Evolutionary conservation across 352 stramenopile genomes (phyloP).

Genomic region (Phytophthora melonis): DNA sequence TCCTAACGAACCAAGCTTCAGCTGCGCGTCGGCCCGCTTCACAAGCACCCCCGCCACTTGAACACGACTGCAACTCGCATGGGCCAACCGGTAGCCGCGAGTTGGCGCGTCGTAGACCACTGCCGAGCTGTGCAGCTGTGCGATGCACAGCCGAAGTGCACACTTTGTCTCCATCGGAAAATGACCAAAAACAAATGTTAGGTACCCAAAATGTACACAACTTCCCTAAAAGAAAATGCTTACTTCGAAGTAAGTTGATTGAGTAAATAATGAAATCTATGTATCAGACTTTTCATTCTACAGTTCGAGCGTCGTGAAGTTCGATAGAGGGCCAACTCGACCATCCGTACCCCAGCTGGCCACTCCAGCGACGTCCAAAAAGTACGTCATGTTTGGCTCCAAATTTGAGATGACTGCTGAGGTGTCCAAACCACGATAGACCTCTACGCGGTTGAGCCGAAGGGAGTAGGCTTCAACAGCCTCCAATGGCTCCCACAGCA

Average conservation of each 20-base stretch:
- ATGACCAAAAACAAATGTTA: background rate
- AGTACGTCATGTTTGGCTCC: conserved; percentile 78
- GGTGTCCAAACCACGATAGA: conserved; percentile 66
- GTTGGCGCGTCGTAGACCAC: conserved; percentile 29
- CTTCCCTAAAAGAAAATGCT: too few species aligned
- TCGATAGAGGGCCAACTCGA: conserved; percentile 55
- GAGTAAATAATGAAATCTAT: background rate
- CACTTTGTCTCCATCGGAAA: conserved; percentile 32
- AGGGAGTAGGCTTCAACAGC: conserved; percentile 77
- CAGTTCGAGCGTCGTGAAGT: conserved; percentile 68
- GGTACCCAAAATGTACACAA: too few species aligned
- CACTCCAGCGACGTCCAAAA: conserved; percentile 72
- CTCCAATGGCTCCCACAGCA: conserved; percentile 61
- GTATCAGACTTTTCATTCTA: conserved; percentile 3
- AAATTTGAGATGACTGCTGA: conserved; percentile 51
- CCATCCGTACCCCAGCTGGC: conserved; percentile 71
- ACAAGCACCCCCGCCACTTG: conserved; percentile 48
- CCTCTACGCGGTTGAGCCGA: conserved; percentile 77
- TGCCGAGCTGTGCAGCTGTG: conserved; percentile 34
- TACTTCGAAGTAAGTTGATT: too few species aligned
- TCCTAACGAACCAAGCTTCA: conserved; percentile 44
- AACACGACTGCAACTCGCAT: conserved; percentile 29
- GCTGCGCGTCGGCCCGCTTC: conserved; percentile 22
- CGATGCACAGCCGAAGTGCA: conserved; percentile 42
- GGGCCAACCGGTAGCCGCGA: conserved; percentile 29